A percentile compares a stretch with the other conserved stretches of the same genome.
These are phyloP conservation scores for Apiospora rasikravindrae DNA, from an alignment of 2,329 filamentous ascomycete species.

Conservation along the genomic window DNA sequence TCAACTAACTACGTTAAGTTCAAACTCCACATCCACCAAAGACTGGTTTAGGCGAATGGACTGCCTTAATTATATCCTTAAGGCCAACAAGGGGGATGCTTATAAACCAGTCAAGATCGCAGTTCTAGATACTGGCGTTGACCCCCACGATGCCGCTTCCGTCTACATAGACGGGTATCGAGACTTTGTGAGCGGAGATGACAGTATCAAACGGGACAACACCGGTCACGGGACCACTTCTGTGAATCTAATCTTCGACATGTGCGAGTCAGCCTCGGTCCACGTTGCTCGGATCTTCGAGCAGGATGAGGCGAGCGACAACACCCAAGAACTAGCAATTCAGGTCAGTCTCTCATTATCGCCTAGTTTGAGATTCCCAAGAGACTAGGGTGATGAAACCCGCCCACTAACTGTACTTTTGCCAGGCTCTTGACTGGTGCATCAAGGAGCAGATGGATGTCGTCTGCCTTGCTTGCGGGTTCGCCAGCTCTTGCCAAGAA, in stretches of 20 bases:
- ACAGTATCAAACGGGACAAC: not conserved
- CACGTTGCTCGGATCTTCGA: not conserved
- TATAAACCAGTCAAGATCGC: not conserved
- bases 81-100: not conserved
- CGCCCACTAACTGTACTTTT: not conserved
- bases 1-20: not conserved
- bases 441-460: not conserved
- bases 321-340: not conserved
- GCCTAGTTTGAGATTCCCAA: no score
- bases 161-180: not conserved
- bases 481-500: not conserved
- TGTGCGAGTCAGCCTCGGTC: not conserved
- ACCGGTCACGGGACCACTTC: not conserved
- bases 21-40: not conserved
- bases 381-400: rapidly evolving
- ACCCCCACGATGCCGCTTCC: not conserved
- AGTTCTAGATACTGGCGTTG: not conserved
- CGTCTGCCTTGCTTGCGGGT: not conserved
- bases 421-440: not conserved
- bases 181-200: not conserved
- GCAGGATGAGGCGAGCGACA: not conserved
- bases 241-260: not conserved
- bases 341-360: not conserved
- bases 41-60: not conserved
- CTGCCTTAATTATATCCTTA: not conserved